A percentile compares a stretch with the other conserved stretches of the same genome.
These are phyloP conservation scores for Pseudoneurospora amorphoporcata DNA, from an alignment of 495 filamentous ascomycete species.

Conservation along the genomic window DNA sequence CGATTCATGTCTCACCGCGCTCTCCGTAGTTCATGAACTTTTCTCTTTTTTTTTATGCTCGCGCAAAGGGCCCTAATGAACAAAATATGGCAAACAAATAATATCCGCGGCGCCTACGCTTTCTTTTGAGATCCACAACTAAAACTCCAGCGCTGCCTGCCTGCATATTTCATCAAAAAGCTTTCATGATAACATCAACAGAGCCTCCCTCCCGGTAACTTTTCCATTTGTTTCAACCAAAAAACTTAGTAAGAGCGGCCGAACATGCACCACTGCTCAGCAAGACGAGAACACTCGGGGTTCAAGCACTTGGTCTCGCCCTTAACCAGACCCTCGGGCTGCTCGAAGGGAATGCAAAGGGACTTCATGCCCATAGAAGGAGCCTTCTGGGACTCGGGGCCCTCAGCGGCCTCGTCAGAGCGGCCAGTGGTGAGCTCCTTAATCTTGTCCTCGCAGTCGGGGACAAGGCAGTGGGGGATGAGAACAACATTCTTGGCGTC, in stretches of 20 bases:
- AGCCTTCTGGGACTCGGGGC: slow-evolving; percentile 64
- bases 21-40: neutral
- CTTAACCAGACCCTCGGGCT: slow-evolving; percentile 66
- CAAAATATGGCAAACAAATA: neutral
- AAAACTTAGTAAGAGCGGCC: slow-evolving; percentile 50
- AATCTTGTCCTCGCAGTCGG: slow-evolving; percentile 84
- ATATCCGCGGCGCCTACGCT: neutral
- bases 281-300: slow-evolving; percentile 63
- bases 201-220: neutral
- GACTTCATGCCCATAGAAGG: slow-evolving; percentile 97
- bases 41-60: neutral
- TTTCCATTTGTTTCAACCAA: neutral
- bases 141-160: neutral
- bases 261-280: slow-evolving; percentile 81
- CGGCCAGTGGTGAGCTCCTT: slow-evolving; percentile 78
- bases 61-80: neutral
- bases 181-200: neutral
- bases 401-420: slow-evolving; percentile 51
- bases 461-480: slow-evolving; percentile 72
- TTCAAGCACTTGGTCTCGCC: slow-evolving; percentile 84
- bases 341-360: slow-evolving; percentile 94
- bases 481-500: slow-evolving; percentile 86
- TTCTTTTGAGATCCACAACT: neutral
- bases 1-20: neutral
- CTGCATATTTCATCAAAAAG: neutral